Evolutionary conservation across 169 alveolate genomes (phyloP).

Genomic region (Plasmodium gallinaceum): DNA sequence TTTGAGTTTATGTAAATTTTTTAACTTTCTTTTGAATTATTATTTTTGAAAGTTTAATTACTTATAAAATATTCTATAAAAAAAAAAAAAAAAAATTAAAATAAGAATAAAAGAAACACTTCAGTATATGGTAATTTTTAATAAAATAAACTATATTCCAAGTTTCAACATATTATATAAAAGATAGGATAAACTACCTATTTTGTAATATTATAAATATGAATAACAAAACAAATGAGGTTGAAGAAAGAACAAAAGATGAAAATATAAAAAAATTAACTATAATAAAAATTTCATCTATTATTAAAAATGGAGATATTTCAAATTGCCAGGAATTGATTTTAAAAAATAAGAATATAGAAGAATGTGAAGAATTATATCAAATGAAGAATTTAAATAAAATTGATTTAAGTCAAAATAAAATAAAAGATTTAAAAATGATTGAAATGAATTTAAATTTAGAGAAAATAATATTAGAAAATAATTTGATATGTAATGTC

Average conservation of each 20-base stretch:
- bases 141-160: too few relatives aligned
- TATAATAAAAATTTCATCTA: slow-evolving; percentile 78
- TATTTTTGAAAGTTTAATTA: too few relatives aligned
- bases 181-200: too few relatives aligned
- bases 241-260: slow-evolving; percentile 13
- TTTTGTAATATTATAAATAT: not conserved
- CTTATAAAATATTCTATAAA: too few relatives aligned
- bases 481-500: slow-evolving; percentile 78
- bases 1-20: too few relatives aligned
- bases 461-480: slow-evolving; percentile 75
- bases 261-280: slow-evolving; percentile 72
- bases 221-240: slow-evolving; percentile 22
- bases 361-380: slow-evolving; percentile 81
- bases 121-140: too few relatives aligned
- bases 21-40: too few relatives aligned
- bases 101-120: too few relatives aligned
- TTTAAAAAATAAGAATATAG: slow-evolving; percentile 77
- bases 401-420: slow-evolving; percentile 67
- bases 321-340: slow-evolving; percentile 78
- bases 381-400: slow-evolving; percentile 80
- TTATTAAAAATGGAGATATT: slow-evolving; percentile 81
- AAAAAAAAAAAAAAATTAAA: too few relatives aligned
- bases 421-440: slow-evolving; percentile 63
- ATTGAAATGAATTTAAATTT: slow-evolving; percentile 74
- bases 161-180: too few relatives aligned